Conservation (phyloP, 352 stramenopile genomes). For the Globisporangium echinulatum region DNA sequence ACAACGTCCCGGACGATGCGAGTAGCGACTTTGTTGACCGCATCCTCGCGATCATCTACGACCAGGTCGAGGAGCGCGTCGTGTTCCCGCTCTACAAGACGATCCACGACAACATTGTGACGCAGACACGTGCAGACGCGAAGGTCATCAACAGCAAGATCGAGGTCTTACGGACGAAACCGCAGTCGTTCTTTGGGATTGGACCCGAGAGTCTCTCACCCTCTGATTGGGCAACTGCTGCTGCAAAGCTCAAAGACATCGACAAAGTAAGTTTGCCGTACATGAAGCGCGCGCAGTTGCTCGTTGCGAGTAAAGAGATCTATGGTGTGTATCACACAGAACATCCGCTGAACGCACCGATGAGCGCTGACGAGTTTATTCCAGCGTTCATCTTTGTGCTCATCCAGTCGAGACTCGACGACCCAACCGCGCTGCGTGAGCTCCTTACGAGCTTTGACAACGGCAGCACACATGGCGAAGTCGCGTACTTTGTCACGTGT, state of each 20-base stretch:
- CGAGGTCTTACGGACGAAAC: conserved; percentile 68
- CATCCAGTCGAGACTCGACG: conserved; percentile 60
- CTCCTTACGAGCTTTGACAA: conserved; percentile 76
- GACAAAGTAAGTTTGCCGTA: conserved; percentile 76
- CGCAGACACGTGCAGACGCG: conserved; percentile 51
- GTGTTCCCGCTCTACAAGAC: conserved; percentile 71
- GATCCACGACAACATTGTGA: conserved; percentile 59
- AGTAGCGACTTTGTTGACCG: conserved; percentile 47
- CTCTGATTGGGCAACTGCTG: conserved; percentile 51
- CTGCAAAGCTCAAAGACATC: conserved; percentile 59
- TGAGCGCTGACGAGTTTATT: conserved; percentile 85
- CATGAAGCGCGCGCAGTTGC: conserved; percentile 73
- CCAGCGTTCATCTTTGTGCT: conserved; percentile 86
- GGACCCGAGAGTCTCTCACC: conserved; percentile 56
- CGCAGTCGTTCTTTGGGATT: conserved; percentile 83
- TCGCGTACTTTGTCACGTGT: conserved; percentile 84
- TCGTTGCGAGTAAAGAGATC: conserved; percentile 78
- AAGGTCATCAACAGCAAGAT: conserved; percentile 78
- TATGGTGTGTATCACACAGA: conserved; percentile 71
- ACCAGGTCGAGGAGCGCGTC: conserved; percentile 83
- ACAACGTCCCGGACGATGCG: conserved; percentile 21
- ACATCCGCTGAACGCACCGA: conserved; percentile 61
- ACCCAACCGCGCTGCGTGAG: conserved; percentile 71
- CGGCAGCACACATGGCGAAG: conserved; percentile 61
- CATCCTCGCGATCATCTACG: conserved; percentile 64